Evolutionary conservation across 176 grass and related monocot genomes (phyloP), one percentile per base, ranked within the genome.

Genomic region (Aegilops speltoides): DNA sequence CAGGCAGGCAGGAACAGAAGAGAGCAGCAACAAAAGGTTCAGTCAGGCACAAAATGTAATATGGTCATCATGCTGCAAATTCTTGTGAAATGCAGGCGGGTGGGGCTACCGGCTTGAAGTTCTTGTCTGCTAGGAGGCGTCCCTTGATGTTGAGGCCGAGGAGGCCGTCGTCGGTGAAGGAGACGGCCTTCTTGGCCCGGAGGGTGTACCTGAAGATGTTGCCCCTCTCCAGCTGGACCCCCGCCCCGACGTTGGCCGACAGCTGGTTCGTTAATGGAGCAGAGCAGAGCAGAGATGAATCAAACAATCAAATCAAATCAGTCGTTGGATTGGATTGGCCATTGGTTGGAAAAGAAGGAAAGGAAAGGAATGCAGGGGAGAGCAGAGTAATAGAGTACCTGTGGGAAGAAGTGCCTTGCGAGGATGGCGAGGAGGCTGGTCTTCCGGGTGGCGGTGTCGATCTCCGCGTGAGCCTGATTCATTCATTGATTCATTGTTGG

Each of bases 381-480:
- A 7, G 8, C 15, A 37, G 43, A 45, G 45, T 1, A 46, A 29
- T 29, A 29, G 29, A 22, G 63, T n/a, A 91, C 93, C 89, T 82
- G 74, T 22, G 93, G 91, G 48, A 84, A 88, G 77, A 92, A 98
- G 56, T 85, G 82, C 63, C 96, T 89, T 38, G 95, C 15, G 5
- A 95, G 63, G 38, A 94, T 10, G n/a, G 93, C 86, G 64, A 98
- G 81, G 71, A 91, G 91, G 65, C 38, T 91, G 41, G 93, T 91
- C 68, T 82, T 57, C 54, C 86, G 68, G 54, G 52, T 38, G 63
- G 63, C 38, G 7, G 90, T 86, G 86, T 95, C 88, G 34, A 98
- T 78, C 84, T 98, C 96, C 60, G 48, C 96, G 62, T 98, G 91
- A 83, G 91, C 93, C 96, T 98, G 88, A 46, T 43, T 33, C 34